Base-by-base conservation (phyloP, 2,329 filamentous ascomycete species). In the Colletotrichum sp. region DNA sequence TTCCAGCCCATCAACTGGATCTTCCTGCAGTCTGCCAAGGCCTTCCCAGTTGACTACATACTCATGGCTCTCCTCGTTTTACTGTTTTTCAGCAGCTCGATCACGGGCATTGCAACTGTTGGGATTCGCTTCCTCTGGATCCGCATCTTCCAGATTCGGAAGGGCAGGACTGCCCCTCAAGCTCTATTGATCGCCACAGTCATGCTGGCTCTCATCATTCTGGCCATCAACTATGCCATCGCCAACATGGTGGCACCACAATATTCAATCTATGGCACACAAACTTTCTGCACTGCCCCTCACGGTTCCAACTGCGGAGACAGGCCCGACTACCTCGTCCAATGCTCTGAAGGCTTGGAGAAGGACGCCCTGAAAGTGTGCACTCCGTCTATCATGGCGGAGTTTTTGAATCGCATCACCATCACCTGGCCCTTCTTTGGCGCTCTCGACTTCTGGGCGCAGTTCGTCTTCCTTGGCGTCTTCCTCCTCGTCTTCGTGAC, bases 91-190 rank as follows among this genome's bases (percentile, higher is more conserved):
- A 93, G 91, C 85, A 94, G 95, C 81, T 96, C 96, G 12, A 93
- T 99, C 68, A 92, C 95, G 2, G 97, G 97, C 18, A 92, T 99
- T 69, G 95, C 96, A 5, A 91, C 92, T 2, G 91, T 98, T 74
- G 97, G 97, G 62, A 98, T 99, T 81, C 95, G 97, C 79, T 98
- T 99, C 89, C 91, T 99, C 69, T 99, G 97, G 97, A 90, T 99
- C 80, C 94, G 92, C 75, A 92, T 99, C 81, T 99, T 99, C 90
- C 93, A 94, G 83, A 96, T 99, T 81, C 92, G 95, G 81, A 95
- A 94, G 81, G 95, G 96, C 32, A 93, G 96, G 79, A 99, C 96
- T 1, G 94, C 95, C 1, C 97, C 97, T 0, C 97, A 99, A 84
- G 97, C 96, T 2, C 89, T 99, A 8, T 91, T 99, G 70, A 92